Base-by-base conservation (phyloP, 768 basidiomycete genomes). In the Pleurotus ostreatus region DNA sequence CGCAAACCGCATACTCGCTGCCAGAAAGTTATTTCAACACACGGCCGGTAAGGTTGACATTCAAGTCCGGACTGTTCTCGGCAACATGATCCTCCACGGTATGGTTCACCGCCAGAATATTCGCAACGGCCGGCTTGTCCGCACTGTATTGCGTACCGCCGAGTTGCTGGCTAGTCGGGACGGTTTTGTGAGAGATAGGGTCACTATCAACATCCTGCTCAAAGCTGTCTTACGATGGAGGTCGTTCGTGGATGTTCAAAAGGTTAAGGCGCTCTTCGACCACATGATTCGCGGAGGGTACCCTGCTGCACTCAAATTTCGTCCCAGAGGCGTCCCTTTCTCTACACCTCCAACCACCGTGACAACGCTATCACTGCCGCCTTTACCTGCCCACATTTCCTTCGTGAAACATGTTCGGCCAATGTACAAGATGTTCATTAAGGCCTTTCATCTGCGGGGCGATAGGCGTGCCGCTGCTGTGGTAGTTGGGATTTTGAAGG, bases 361-460 rank as follows among this genome's bases (percentile, higher is more conserved):
- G 11, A 18, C 49, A n/a, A 25, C 56, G 12, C 47, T 77, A 15
- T 53, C 63, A n/a, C 43, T 79, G n/a, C 71, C 78, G 8, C 66
- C 68, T 39, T 65, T 80, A 16, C 57, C 71, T n/a, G 55, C 72
- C 40, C 68, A 70, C 18, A 72, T 86, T 55, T 81, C 78, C 2
- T 86, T 84, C 54, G 71, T 74, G 56, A 74, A 70, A 55, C 86
- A 90, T 64, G 75, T 83, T n/a, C 71, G 74, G 56, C 89, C 89
- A 41, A 63, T 92, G 68, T 86, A 85, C 67, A 85, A 78, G 72
- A 84, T 84, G 81, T 84, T 92, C 68, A 80, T 88, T 63, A 83
- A 78, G 62, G 83, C 82, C 12, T 78, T 91, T 59, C 78, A 81
- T 65, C 49, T 73, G 41, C 70, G 82, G 25, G 77, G 77, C 18